These are phyloP conservation scores for Hymenoscyphus infarciens DNA, from an alignment of 2,329 filamentous ascomycete genomes.

Conservation along the genomic window DNA sequence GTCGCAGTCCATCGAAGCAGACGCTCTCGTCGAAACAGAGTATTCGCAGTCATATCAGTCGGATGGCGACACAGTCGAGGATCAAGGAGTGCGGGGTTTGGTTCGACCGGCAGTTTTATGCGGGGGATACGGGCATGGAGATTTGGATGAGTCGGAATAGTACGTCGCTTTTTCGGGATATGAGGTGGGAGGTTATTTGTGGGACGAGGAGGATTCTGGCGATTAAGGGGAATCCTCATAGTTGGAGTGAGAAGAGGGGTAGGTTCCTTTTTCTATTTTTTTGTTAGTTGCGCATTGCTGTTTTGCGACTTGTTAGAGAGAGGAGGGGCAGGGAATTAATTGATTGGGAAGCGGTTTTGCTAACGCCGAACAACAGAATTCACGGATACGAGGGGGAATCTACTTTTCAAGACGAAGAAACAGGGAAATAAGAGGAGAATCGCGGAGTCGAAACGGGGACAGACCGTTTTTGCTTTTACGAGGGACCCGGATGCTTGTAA, in stretches of 20 bases:
- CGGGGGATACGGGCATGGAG: conserved; percentile 10
- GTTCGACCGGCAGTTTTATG: conserved; percentile 12
- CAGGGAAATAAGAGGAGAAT: conserved; percentile 2
- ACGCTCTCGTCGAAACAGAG: conserved; percentile 6
- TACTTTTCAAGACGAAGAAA: conserved; percentile 10
- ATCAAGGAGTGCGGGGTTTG: conserved; percentile 12
- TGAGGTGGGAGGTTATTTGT: conserved; percentile 14
- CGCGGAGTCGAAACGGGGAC: conserved; percentile 5
- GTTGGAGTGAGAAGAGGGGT: conserved; percentile 12
- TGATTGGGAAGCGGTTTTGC: not conserved
- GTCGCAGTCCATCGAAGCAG: not conserved
- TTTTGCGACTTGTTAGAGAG: no score
- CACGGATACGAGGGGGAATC: conserved; percentile 9
- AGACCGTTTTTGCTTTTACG: conserved; percentile 10
- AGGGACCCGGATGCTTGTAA: conserved; percentile 9
- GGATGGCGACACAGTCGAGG: not conserved
- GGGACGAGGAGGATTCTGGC: conserved; percentile 4
- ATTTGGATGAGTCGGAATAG: conserved; percentile 8
- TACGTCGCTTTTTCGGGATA: conserved; percentile 7
- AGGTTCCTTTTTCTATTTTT: not conserved
- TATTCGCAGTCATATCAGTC: conserved; percentile 1
- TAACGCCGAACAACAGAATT: not conserved
- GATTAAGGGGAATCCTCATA: conserved; percentile 7
- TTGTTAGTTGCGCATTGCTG: not conserved
- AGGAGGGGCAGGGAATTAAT: no score